Base-by-base conservation (phyloP, 768 basidiomycete genomes). In the Boletus tomentosulus region DNA sequence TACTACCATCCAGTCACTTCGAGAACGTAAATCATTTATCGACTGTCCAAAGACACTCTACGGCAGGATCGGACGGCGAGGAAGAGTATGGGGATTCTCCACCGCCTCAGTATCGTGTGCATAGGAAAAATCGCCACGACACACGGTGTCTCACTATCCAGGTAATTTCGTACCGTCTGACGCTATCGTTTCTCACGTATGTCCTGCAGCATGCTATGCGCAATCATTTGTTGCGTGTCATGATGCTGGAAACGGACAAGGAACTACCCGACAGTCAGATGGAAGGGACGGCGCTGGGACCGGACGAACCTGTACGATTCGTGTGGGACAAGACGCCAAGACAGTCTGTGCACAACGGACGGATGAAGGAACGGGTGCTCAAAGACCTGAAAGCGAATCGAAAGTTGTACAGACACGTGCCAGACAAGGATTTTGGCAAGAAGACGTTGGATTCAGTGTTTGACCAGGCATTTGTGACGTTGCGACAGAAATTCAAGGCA, bases 251-350 rank as follows among this genome's bases (percentile, higher is more conserved):
- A 7, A 75, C 66, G 35, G 85, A 83, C 59, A 80, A 81, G 54
- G 64, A 77, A 1, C 71, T 89, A 8, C 88, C 88, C 1, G 80
- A 81, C 52, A 82, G 78, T 49, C 81, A 87, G 60, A 59, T 62
- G 10, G 87, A 89, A 61, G 84, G 81, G 15, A 71, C 66, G 11
- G 61, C 69, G 3, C 60, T 83, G 1, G 72, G 69, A 3, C 61
- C 73, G 11, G 65, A 74, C 22, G 78, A 83, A n/a, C 79, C 86
- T 1, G 74, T 89, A 13, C 83, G 87, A 19, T 89, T 89, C 58
- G 83, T 88, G 4, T 90, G 88, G 88, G 82, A 85, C 56, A 87
- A 87, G 66, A 90, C 88, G 2, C 74, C 79, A 11, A 86, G 83
- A 55, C 85, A 89, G 60, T 89, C 87, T 1, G 77, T 82, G 19